These are phyloP conservation scores for Pestalotiopsis sp. DNA, from an alignment of 2,329 filamentous ascomycete species.

Conservation along the genomic window DNA sequence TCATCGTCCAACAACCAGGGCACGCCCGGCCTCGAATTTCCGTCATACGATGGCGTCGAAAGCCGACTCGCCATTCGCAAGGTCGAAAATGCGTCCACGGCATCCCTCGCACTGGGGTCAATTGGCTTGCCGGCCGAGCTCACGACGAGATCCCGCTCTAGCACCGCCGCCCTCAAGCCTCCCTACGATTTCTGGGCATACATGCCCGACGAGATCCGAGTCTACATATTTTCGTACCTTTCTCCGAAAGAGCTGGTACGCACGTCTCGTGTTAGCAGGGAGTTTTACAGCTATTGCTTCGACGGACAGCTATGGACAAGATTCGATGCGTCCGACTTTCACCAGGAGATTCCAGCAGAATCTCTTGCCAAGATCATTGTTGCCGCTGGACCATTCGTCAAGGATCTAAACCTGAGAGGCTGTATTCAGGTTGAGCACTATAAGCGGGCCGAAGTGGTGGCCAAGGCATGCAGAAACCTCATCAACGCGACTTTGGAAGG, in stretches of 20 bases:
- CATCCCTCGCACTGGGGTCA: conserved; percentile 46
- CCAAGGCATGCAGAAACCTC: conserved; percentile 84
- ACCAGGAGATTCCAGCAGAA: conserved; percentile 81
- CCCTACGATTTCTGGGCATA: conserved; percentile 73
- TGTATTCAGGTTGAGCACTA: conserved; percentile 87
- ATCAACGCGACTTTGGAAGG: conserved; percentile 88
- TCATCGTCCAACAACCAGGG: conserved; percentile 39
- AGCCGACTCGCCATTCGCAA: conserved; percentile 55
- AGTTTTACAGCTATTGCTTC: conserved; percentile 82
- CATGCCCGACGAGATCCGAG: conserved; percentile 80
- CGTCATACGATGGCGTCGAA: conserved; percentile 42
- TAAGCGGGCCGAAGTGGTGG: conserved; percentile 74
- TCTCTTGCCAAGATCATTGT: conserved; percentile 84
- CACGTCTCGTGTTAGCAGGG: conserved; percentile 74
- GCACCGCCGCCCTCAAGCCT: conserved; percentile 28
- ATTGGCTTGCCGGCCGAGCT: conserved; percentile 66
- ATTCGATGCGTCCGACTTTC: conserved; percentile 84
- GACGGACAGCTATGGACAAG: conserved; percentile 92
- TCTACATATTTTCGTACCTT: conserved; percentile 76
- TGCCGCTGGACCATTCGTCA: conserved; percentile 84
- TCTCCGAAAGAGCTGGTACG: conserved; percentile 79
- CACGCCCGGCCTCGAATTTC: conserved; percentile 41
- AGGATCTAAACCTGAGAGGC: conserved; percentile 85
- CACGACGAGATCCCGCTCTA: conserved; percentile 36
- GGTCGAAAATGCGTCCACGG: conserved; percentile 50